These are phyloP conservation scores for Albatrellus ellisii DNA, from an alignment of 768 basidiomycete species.

Conservation along the genomic window DNA sequence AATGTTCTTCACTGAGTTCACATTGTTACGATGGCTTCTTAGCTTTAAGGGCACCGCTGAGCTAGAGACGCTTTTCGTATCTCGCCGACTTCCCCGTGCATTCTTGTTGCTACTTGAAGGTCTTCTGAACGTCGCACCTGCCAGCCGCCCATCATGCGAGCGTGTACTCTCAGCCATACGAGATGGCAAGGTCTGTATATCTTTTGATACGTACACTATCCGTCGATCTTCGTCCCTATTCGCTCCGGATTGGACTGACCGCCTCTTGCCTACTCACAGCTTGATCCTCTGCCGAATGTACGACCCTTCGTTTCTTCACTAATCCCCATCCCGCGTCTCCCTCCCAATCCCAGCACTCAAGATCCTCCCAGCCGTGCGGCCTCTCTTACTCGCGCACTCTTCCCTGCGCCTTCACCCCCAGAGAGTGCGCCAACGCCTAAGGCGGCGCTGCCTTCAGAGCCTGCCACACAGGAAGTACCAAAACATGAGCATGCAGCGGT, in stretches of 20 bases:
- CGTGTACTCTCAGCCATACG: constrained; percentile 55
- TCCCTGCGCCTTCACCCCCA: background rate
- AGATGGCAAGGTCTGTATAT: constrained; percentile 54
- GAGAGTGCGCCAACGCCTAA: background rate
- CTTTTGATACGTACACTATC: background rate
- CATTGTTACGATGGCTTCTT: background rate
- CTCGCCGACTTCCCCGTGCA: constrained; percentile 58
- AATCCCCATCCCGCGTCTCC: background rate
- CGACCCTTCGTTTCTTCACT: too few relatives aligned
- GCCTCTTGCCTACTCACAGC: background rate
- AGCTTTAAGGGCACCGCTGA: constrained; percentile 41
- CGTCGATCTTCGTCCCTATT: background rate
- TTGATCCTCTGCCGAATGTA: too few relatives aligned
- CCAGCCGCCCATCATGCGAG: constrained; percentile 57
- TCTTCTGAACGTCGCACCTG: constrained; percentile 49
- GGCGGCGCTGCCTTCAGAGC: background rate
- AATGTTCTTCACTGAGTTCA: background rate
- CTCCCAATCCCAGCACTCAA: background rate
- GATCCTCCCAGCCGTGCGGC: background rate
- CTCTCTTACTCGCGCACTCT: background rate
- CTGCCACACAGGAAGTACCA: too few relatives aligned
- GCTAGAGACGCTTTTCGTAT: constrained; percentile 44
- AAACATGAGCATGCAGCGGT: too few relatives aligned
- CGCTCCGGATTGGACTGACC: constrained; percentile 3
- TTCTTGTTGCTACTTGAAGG: constrained; percentile 63